Conservation (phyloP, 331 rosid species). For the Arachis monticola region DNA sequence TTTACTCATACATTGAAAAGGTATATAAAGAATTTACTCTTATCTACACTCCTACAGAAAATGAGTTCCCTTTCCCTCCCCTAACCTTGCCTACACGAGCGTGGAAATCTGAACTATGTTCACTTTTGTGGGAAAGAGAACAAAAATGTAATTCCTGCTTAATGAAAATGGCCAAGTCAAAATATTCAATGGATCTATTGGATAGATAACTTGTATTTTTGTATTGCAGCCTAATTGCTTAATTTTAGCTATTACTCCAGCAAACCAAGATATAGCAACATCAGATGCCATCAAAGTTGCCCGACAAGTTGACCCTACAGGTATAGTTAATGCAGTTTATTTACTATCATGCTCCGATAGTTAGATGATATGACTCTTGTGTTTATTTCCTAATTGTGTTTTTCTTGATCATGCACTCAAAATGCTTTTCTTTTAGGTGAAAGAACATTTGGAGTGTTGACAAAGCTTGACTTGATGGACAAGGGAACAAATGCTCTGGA, state of each 20-base stretch:
- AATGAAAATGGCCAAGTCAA: neutral
- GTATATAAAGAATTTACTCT: conserved; percentile 45
- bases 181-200: neutral
- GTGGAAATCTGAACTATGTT: neutral
- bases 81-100: too few species aligned
- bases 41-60: conserved; percentile 6
- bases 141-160: conserved; percentile 15
- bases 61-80: neutral
- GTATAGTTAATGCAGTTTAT: conserved; percentile 40
- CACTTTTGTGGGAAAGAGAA: neutral
- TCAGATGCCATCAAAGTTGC: conserved; percentile 83
- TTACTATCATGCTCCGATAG: neutral
- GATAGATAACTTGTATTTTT: neutral
- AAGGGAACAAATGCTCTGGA: conserved; percentile 83
- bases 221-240: conserved; percentile 76
- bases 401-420: conserved; percentile 14
- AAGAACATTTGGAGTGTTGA: conserved; percentile 83
- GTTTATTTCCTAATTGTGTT: conserved; percentile 1
- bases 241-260: conserved; percentile 84
- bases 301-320: conserved; percentile 81
- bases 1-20: conserved; percentile 75
- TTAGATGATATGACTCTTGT: neutral
- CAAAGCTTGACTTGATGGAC: conserved; percentile 95
- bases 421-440: conserved; percentile 54
- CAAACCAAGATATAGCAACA: conserved; percentile 87